Conservation (phyloP, 768 basidiomycete species). For the Clitopilus passeckerianus region DNA sequence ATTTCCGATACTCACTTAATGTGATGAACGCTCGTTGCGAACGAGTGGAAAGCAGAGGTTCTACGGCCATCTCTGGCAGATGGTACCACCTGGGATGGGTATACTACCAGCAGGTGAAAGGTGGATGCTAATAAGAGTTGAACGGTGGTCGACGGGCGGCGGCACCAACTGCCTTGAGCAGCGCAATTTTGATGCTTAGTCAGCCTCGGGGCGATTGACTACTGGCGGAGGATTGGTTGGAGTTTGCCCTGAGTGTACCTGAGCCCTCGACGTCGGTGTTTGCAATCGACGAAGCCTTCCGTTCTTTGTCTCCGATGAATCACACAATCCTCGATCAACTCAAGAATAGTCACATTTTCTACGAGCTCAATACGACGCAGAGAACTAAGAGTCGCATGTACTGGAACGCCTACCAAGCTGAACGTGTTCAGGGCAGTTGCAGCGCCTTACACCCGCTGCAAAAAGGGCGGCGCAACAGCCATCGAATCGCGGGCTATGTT, state of each 20-base stretch:
- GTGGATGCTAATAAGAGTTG: neutral
- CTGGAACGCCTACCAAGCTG: no score
- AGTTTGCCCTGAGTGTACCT: neutral
- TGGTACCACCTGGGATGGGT: neutral
- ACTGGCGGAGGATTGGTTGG: neutral
- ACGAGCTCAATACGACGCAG: no score
- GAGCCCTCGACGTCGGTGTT: neutral
- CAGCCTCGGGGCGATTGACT: neutral
- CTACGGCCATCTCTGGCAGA: slow-evolving; percentile 51
- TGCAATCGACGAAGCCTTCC: no score
- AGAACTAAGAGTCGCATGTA: no score
- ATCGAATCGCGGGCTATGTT: neutral
- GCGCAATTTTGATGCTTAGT: slow-evolving; percentile 1
- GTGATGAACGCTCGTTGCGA: slow-evolving; percentile 69
- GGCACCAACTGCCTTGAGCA: neutral
- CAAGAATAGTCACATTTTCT: no score
- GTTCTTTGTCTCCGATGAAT: no score
- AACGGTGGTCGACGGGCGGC: neutral
- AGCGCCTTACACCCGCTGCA: neutral
- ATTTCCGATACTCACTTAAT: slow-evolving; percentile 46
- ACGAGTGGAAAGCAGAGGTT: slow-evolving; percentile 66
- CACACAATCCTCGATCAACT: no score
- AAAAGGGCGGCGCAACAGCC: neutral
- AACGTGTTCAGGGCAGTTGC: no score
- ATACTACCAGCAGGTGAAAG: neutral